These are phyloP conservation scores for Lonicera japonica DNA, from an alignment of 129 eudicot genomes.

Conservation along the genomic window DNA sequence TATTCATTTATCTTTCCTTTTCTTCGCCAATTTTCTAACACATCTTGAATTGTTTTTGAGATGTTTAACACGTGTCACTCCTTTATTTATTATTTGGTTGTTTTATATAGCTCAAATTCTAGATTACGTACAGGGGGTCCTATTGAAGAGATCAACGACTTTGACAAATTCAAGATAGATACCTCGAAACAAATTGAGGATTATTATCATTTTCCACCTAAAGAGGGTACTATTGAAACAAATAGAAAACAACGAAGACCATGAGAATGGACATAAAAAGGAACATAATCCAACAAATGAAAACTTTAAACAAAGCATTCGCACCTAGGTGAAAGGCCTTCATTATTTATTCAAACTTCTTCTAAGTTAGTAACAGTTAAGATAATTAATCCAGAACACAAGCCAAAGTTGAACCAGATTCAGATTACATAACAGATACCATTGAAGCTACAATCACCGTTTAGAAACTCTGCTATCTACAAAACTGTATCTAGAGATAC, in stretches of 20 bases:
- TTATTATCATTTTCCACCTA: no score
- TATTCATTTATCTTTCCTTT: no score
- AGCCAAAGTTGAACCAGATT: neutral
- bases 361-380: neutral
- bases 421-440: neutral
- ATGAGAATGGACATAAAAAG: neutral
- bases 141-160: no score
- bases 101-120: no score
- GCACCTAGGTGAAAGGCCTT: neutral
- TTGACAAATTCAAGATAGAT: no score
- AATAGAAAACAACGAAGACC: neutral
- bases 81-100: no score
- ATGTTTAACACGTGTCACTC: no score
- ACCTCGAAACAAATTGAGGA: no score
- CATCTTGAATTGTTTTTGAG: no score
- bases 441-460: constrained; percentile 7
- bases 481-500: constrained; percentile 19
- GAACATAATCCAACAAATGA: neutral
- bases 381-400: neutral
- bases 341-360: neutral
- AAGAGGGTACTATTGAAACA: no score
- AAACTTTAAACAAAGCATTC: neutral
- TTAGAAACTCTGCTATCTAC: constrained; percentile 22
- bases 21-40: no score
- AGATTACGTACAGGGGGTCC: no score